Evolutionary conservation across 352 stramenopile species (phyloP).

Genomic region (Globisporangium alternatum): DNA sequence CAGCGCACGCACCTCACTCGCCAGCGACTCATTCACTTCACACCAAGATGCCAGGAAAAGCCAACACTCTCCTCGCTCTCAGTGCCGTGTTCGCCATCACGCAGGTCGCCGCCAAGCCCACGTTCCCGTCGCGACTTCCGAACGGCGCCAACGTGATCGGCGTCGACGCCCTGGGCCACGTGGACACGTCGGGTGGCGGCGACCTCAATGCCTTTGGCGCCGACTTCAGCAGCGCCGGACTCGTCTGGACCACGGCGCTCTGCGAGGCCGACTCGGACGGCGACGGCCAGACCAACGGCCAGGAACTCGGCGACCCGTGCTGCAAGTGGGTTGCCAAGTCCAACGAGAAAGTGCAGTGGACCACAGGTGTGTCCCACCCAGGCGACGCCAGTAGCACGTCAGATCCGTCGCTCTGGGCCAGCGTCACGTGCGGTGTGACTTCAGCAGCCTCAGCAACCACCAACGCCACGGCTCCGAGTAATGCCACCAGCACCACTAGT

Average conservation of each 20-base stretch:
- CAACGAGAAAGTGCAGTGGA: constrained; percentile 23
- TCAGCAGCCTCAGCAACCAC: background rate
- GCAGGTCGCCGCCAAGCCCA: constrained; percentile 4
- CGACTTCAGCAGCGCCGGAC: constrained; percentile 17
- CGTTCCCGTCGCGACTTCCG: constrained; percentile 16
- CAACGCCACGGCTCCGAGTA: background rate
- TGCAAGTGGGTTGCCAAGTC: constrained; percentile 25
- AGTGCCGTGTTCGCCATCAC: background rate
- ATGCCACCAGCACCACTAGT: background rate
- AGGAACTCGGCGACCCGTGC: constrained; percentile 54
- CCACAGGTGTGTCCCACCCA: constrained; percentile 17
- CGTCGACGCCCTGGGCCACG: constrained; percentile 31
- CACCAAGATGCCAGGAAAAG: constrained; percentile 8
- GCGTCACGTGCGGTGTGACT: constrained; percentile 2
- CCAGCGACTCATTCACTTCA: background rate
- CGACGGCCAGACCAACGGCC: constrained; percentile 51
- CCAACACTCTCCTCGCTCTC: background rate
- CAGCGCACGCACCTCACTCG: background rate
- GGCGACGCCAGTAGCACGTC: constrained; percentile 21
- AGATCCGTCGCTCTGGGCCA: constrained; percentile 17
- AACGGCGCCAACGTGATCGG: constrained; percentile 26
- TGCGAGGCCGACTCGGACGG: constrained; percentile 37
- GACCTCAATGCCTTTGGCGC: constrained; percentile 30
- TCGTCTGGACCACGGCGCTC: constrained; percentile 32
- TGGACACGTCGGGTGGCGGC: constrained; percentile 30